Evolutionary conservation across 2,329 filamentous ascomycete genomes (phyloP), one percentile per base, ranked within the genome.

Genomic region (Xylaria sp.): DNA sequence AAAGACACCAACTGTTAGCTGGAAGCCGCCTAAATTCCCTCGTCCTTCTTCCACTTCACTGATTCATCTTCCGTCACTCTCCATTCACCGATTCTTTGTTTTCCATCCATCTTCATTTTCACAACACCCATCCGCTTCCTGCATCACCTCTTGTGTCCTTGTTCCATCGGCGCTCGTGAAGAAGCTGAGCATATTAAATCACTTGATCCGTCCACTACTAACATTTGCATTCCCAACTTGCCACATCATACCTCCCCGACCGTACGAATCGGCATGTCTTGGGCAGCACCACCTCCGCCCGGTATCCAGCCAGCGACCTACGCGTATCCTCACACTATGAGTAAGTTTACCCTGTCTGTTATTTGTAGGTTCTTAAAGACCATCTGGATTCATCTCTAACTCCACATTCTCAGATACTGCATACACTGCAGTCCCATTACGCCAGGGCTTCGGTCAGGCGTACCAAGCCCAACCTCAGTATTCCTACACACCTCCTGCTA

Each of bases 371-470:
- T 48, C 17, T 8, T 37, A 19, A 26, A 24, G 11, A 9, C 34
- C 47, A 11, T 13, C 39, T 16, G 8, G 7, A 20, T 18, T 41
- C 22, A 22, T 49, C 64, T 44, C 71, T 75, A 67, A 74, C 63
- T 11, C 49, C 17, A n/a, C 20, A 22, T 42, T 44, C 44, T 26
- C 59, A 76, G 75, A 63, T 59, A 58, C 72, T 38, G 76, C 77
- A 42, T 79, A 76, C 57, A 77, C 75, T 21, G 59, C 76, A 18
- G 73, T 79, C 17, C 69, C 73, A 60, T 74, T 76, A 43, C 72
- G 76, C 66, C 71, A 72, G 54, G 66, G 67, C 26, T 74, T 74
- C 57, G 62, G 64, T 48, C 66, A 66, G 52, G 43, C 66, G 17
- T 71, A 68, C 50, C 63, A 63, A 60, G 24, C 66, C 49, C 69